These are phyloP conservation scores for Metschnikowia koreensis DNA, from an alignment of 805 yeast species.

Conservation along the genomic window DNA sequence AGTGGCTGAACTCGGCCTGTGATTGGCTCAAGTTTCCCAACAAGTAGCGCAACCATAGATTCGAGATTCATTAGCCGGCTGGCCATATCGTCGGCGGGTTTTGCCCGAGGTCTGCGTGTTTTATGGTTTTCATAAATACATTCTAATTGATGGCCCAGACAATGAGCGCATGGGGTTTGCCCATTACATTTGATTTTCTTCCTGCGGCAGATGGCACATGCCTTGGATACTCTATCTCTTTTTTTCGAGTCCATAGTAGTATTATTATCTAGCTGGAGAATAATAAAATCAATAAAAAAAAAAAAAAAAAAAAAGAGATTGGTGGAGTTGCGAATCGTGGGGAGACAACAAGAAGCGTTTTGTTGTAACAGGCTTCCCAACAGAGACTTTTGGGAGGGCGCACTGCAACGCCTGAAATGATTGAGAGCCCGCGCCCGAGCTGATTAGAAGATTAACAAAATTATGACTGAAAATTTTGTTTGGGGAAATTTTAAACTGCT, in stretches of 20 bases:
- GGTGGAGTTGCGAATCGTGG: no score
- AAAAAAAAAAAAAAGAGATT: no score
- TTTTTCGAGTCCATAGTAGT: not conserved
- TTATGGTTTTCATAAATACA: constrained; percentile 15
- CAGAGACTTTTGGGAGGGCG: no score
- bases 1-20: not conserved
- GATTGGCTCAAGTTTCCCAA: constrained; percentile 7
- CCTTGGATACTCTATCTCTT: constrained; percentile 14
- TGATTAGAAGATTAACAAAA: no score
- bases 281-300: no score
- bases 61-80: constrained; percentile 4
- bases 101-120: constrained; percentile 6
- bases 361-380: no score
- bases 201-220: constrained; percentile 18
- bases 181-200: constrained; percentile 19
- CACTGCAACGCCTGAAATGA: no score
- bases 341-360: no score
- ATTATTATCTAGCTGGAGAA: no score
- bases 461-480: no score
- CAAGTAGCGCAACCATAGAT: constrained; percentile 2
- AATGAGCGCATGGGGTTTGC: constrained; percentile 12
- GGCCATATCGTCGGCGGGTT: not conserved
- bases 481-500: no score
- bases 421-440: no score
- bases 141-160: constrained; percentile 5